A percentile compares a stretch with the other conserved stretches of the same genome.
phyloP scores from a whole-genome alignment of 139 green algal genomes.

The Micractinium conductrix region DNA sequence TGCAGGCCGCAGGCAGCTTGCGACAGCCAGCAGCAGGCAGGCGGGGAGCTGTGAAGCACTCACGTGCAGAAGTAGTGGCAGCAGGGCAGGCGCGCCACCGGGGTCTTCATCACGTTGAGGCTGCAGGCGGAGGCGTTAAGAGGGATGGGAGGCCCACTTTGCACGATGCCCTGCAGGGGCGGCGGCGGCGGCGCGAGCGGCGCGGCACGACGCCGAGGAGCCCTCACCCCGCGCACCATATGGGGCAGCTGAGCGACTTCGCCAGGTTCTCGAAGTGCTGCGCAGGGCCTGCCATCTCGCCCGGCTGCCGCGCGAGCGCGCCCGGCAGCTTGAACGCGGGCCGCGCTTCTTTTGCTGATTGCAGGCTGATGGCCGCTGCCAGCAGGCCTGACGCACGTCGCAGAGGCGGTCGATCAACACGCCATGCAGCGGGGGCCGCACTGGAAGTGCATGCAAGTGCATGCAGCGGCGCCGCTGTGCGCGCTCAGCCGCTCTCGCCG shows the following conservation, averaged over 20 bases:
- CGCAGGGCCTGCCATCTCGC: no score
- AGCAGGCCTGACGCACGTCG: no score
- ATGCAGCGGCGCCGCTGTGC: no score
- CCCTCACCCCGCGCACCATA: conserved; percentile 33
- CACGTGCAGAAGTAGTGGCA: conserved; percentile 67
- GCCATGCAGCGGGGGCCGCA: no score
- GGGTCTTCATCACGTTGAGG: conserved; percentile 34
- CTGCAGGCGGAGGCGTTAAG: conserved; percentile 16
- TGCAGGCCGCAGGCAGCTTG: neutral
- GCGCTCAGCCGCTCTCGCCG: no score
- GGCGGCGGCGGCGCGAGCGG: neutral
- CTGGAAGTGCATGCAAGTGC: no score
- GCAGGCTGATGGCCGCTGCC: no score
- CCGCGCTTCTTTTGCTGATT: no score
- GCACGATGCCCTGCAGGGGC: neutral
- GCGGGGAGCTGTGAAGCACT: neutral
- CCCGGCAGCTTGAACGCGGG: no score
- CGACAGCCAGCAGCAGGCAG: neutral
- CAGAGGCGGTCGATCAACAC: no score
- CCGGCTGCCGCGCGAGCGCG: no score
- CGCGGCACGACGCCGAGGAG: neutral
- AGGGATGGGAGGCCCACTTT: neutral
- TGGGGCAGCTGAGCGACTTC: conserved; percentile 45
- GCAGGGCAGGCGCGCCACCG: conserved; percentile 48
- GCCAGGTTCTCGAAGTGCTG: conserved; percentile 29